phyloP scores from a whole-genome alignment of 2,329 filamentous ascomycete genomes.

The Colletotrichum orchidophilum region DNA sequence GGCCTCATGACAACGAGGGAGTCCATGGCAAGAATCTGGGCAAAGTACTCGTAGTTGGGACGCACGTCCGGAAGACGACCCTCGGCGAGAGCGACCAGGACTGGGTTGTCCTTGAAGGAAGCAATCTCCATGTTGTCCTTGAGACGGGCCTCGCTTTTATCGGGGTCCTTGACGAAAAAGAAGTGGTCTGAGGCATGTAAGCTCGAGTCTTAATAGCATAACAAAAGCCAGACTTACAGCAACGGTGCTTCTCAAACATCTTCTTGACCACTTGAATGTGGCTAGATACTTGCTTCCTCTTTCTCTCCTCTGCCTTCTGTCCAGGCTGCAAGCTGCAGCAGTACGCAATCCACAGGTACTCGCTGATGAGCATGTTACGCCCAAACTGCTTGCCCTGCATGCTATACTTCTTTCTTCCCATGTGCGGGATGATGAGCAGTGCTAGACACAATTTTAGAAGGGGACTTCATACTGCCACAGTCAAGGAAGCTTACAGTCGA shows the following conservation, averaged over 20 bases:
- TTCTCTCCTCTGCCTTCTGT: slow-evolving; percentile 56
- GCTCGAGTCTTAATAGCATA: neutral
- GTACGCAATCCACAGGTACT: slow-evolving; percentile 70
- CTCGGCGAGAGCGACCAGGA: slow-evolving; percentile 69
- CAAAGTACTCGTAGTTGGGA: slow-evolving; percentile 71
- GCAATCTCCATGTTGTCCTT: slow-evolving; percentile 53
- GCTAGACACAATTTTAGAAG: slow-evolving; percentile 50
- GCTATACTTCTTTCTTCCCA: slow-evolving; percentile 73
- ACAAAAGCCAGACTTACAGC: slow-evolving; percentile 59
- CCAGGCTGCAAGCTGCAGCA: slow-evolving; percentile 56
- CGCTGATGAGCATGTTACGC: slow-evolving; percentile 75
- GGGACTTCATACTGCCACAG: neutral
- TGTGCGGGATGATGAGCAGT: slow-evolving; percentile 71
- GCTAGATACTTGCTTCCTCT: slow-evolving; percentile 74
- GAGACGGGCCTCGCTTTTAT: slow-evolving; percentile 63
- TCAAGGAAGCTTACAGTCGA: slow-evolving; percentile 64
- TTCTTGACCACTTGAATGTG: slow-evolving; percentile 77
- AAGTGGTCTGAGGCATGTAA: slow-evolving; percentile 59
- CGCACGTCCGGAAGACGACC: slow-evolving; percentile 65
- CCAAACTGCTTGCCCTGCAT: slow-evolving; percentile 72
- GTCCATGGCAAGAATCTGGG: slow-evolving; percentile 63
- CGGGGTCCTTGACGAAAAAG: slow-evolving; percentile 63
- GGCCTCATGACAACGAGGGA: slow-evolving; percentile 63
- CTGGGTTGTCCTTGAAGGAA: slow-evolving; percentile 72
- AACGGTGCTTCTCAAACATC: slow-evolving; percentile 69